These are phyloP conservation scores for Rauvolfia tetraphylla DNA, from an alignment of 257 asterid genomes.

Conservation along the genomic window DNA sequence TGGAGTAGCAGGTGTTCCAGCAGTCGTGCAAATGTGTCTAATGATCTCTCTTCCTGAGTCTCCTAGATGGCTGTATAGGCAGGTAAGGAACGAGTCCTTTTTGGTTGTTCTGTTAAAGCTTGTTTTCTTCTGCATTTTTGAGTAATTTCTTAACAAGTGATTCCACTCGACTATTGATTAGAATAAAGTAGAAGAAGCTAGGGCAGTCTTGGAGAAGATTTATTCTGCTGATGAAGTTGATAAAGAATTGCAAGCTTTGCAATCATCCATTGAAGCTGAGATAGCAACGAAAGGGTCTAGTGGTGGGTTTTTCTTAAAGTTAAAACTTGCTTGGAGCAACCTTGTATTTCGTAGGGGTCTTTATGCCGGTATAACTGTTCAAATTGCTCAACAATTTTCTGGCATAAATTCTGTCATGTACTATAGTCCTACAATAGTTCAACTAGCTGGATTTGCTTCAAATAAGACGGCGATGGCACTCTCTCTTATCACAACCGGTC, in stretches of 20 bases:
- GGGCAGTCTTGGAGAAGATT: constrained; percentile 59
- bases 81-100: constrained; percentile 25
- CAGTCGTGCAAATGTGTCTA: constrained; percentile 51
- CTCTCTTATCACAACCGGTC: constrained; percentile 72
- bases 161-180: constrained; percentile 13
- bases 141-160: no score
- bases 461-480: constrained; percentile 70
- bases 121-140: no score
- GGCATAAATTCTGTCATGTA: constrained; percentile 90
- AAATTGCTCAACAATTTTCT: constrained; percentile 77
- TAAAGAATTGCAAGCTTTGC: constrained; percentile 55
- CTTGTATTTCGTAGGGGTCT: constrained; percentile 67
- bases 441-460: constrained; percentile 74
- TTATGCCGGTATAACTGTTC: constrained; percentile 71
- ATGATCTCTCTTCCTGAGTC: constrained; percentile 84
- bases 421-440: constrained; percentile 86
- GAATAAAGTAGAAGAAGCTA: constrained; percentile 63
- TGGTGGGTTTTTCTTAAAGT: constrained; percentile 31
- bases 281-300: constrained; percentile 38
- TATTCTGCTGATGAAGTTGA: constrained; percentile 72
- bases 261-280: constrained; percentile 58
- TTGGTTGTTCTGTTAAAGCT: no score
- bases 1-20: constrained; percentile 80
- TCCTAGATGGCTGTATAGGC: constrained; percentile 75
- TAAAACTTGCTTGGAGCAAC: constrained; percentile 45